Base-by-base conservation (phyloP, 257 asterid species). In the Nicotiana knightiana region DNA sequence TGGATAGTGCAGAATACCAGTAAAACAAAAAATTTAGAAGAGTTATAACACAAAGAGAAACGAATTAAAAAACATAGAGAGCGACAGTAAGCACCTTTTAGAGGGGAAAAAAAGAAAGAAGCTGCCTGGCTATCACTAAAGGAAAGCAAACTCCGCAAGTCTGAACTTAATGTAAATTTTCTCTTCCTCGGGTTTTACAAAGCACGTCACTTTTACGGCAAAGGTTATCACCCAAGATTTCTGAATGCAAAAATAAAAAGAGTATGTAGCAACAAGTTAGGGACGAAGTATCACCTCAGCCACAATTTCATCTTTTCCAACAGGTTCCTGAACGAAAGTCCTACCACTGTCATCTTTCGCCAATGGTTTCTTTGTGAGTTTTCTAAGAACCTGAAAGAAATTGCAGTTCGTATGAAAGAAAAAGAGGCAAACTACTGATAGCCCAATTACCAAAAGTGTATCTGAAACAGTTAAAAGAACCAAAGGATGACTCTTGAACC, bases 251-350 rank as follows among this genome's bases (percentile, higher is more conserved):
- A 73, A 48, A 58, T 73, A 3, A 26, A 48, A 73, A 48, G 43
- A 11, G 43, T 26, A 51, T 1, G 24, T 7, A 48, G 43, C 24
- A 26, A 24, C 79, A 48, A 24, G 16, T 15, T 24, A 73, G 63
- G 63, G 53, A 63, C 15, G 67, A 84, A 82, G 28, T 17, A 84
- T 62, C 84, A 94, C 97, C 98, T 93, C 98, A 12, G 93, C 86
- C 82, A 92, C 70, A 81, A 94, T 88, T 88, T 94, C 97, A 78
- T 94, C 96, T 89, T 93, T 94, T 35, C 93, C 91, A 82, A 93
- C 94, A 10, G 98, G 97, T 53, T 89, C 91, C 79, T 92, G 97
- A 55, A 94, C 65, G 43, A 51, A 73, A 73, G 79, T 73, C 63
- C 79, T 48, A 81, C 89, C 97, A 43, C 66, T 86, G 82, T 90